These are phyloP conservation scores for Aegilops umbellulata DNA, from an alignment of 176 grass and related monocot species.

Conservation along the genomic window DNA sequence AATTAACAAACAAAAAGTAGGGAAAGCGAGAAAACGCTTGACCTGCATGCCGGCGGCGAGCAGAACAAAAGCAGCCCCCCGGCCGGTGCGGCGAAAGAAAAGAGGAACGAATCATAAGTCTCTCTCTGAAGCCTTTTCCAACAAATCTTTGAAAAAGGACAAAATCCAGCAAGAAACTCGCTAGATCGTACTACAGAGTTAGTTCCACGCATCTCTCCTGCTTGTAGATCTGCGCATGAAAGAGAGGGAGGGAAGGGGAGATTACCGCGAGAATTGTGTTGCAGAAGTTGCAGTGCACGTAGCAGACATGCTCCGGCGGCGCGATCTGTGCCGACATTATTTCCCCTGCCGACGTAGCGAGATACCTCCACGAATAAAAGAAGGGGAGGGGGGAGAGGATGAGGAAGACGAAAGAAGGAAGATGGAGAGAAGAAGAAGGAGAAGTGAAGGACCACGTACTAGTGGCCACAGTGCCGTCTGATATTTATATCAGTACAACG, in stretches of 20 bases:
- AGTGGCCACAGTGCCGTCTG: constrained; percentile 14
- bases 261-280: constrained; percentile 72
- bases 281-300: constrained; percentile 79
- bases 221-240: constrained; percentile 24
- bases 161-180: background rate
- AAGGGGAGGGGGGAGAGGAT: background rate
- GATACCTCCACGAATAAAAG: background rate
- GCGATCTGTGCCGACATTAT: constrained; percentile 53
- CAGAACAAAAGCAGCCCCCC: background rate
- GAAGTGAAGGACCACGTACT: constrained; percentile 1
- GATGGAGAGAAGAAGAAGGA: background rate
- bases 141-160: background rate
- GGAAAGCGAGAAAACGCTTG: background rate
- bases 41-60: background rate
- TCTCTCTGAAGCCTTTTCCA: background rate
- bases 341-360: background rate
- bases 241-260: background rate
- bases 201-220: background rate
- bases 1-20: background rate
- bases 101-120: background rate
- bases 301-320: constrained; percentile 53
- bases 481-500: constrained; percentile 2
- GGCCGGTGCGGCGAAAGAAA: background rate
- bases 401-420: constrained; percentile 3
- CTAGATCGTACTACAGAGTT: background rate